Evolutionary conservation across 768 basidiomycete species (phyloP), one percentile per base, ranked within the genome.

Genomic region (Tulasnella sp.): DNA sequence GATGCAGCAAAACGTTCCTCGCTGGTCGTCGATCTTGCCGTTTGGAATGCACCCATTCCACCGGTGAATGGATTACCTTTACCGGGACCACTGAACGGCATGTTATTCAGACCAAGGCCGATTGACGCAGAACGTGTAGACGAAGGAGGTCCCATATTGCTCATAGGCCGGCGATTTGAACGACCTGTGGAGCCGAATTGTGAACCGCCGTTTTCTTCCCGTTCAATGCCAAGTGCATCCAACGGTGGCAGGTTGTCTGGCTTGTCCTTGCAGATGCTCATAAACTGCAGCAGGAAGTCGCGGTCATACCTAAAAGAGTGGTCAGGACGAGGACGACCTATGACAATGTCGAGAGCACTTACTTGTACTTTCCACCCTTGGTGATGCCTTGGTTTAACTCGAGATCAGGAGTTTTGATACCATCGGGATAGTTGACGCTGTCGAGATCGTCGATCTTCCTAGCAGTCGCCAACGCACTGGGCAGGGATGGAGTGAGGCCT

Each of bases 271-370:
- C 96, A 99, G 59, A 94, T 71, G 21, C 73, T 71, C 87, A 96
- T 92, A 73, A 99, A 99, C 67, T 99, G 94, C 59, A 99, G 71
- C 23, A 99, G 77, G 81, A 99, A 99, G 17, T 93, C 90, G 34
- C 93, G 90, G 68, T 97, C 91, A 68, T 99, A 99, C 65, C 94
- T 90, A 61, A 50, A 59, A 56, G 29, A 42, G 36, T 1, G 34
- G 5, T 19, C 21, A 41, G 45, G 32, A 51, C 62, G 27, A 8
- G 2, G 2, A 42, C 32, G 41, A 62, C 17, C 14, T 15, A 12
- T 9, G 41, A 35, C 53, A 36, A 50, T 25, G 6, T 27, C 29
- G 41, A 58, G 27, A 15, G 19, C 65, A 64, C 59, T 70, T 27
- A 87, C 88, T 83, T 80, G 74, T 90, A 94, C 70, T 90, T 93